These are phyloP conservation scores for Ustilago crameri DNA, from an alignment of 1,284 basidiomycete genomes.

Conservation along the genomic window DNA sequence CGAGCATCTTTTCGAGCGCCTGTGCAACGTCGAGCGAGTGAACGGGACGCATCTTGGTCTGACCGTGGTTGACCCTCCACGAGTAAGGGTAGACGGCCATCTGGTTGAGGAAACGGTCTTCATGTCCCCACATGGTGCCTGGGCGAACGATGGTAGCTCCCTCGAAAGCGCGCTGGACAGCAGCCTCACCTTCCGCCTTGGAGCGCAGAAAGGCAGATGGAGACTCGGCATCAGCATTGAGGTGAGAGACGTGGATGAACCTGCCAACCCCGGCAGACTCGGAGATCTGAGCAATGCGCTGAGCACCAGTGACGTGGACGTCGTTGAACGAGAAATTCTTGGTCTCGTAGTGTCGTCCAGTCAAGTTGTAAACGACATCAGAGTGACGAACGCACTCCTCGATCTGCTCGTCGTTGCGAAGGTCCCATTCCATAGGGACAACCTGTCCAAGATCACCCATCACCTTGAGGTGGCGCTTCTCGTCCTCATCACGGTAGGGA, in stretches of 20 bases:
- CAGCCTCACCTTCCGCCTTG: slow-evolving; percentile 90
- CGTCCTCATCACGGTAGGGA: slow-evolving; percentile 95
- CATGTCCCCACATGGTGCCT: slow-evolving; percentile 85
- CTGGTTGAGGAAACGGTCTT: slow-evolving; percentile 93
- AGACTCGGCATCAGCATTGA: slow-evolving; percentile 86
- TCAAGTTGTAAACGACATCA: slow-evolving; percentile 94
- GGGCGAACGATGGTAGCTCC: slow-evolving; percentile 91
- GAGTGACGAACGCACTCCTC: slow-evolving; percentile 94
- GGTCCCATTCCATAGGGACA: slow-evolving; percentile 95
- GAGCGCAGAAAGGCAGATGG: slow-evolving; percentile 85
- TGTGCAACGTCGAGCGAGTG: slow-evolving; percentile 95
- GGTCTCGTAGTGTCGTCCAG: slow-evolving; percentile 89
- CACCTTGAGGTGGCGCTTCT: slow-evolving; percentile 87
- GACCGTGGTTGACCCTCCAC: slow-evolving; percentile 89
- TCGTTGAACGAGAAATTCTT: slow-evolving; percentile 86
- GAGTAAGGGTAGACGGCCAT: slow-evolving; percentile 93
- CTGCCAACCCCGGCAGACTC: slow-evolving; percentile 82
- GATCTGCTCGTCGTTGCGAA: slow-evolving; percentile 86
- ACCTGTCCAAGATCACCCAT: slow-evolving; percentile 98
- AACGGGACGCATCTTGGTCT: slow-evolving; percentile 87
- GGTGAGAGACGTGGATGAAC: slow-evolving; percentile 92
- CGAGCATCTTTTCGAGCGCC: slow-evolving; percentile 83
- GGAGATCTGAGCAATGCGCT: slow-evolving; percentile 80
- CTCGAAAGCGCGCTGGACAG: slow-evolving; percentile 85
- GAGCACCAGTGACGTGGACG: slow-evolving; percentile 79